Evolutionary conservation across 257 asterid genomes (phyloP).

Genomic region (Eucommia ulmoides): DNA sequence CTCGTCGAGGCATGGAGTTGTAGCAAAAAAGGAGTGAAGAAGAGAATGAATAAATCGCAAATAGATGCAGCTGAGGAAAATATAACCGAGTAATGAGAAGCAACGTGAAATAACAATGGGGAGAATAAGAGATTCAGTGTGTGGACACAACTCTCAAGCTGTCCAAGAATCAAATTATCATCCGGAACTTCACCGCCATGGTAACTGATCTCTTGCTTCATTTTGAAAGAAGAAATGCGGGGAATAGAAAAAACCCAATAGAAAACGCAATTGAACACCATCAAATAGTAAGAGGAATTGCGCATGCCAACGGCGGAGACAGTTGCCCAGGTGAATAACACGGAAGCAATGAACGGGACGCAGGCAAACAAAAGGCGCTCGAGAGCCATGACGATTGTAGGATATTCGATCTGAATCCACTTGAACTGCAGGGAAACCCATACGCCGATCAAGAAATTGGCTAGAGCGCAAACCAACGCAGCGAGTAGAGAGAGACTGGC

Average conservation of each 20-base stretch:
- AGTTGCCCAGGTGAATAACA: constrained; percentile 89
- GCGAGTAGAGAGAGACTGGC: constrained; percentile 48
- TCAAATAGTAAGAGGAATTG: constrained; percentile 79
- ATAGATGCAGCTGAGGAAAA: constrained; percentile 56
- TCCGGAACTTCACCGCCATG: constrained; percentile 79
- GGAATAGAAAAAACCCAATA: constrained; percentile 95
- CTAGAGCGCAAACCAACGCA: constrained; percentile 49
- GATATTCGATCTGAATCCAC: constrained; percentile 94
- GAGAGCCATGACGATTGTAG: constrained; percentile 75
- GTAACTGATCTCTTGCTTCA: constrained; percentile 58
- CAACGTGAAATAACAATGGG: constrained; percentile 65
- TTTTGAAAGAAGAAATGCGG: constrained; percentile 63
- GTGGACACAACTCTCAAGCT: constrained; percentile 87
- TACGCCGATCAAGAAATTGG: constrained; percentile 79
- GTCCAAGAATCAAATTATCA: constrained; percentile 62
- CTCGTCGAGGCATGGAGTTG: constrained; percentile 90
- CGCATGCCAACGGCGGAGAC: constrained; percentile 84
- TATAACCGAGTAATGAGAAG: constrained; percentile 56
- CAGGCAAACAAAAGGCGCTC: constrained; percentile 85
- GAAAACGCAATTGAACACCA: constrained; percentile 75
- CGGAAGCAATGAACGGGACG: constrained; percentile 57
- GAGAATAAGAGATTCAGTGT: constrained; percentile 64
- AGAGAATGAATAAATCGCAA: constrained; percentile 75
- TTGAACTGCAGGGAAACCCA: constrained; percentile 96
- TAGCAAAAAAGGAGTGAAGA: constrained; percentile 72